Conservation (phyloP, 2,329 filamentous ascomycete genomes). For the Penicillium sp. region DNA sequence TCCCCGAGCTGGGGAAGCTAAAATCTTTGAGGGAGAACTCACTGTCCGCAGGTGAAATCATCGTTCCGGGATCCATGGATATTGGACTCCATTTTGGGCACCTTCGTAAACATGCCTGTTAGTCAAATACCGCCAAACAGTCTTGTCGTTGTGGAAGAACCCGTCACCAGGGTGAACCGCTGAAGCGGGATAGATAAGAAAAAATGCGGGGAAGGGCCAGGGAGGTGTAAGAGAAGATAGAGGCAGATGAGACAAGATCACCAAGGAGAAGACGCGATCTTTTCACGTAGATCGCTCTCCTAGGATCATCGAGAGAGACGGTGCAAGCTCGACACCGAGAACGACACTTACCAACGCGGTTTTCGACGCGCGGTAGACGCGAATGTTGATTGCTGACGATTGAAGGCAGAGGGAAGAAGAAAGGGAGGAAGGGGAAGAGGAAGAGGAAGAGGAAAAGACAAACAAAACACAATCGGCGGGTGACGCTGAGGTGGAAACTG, state of each 20-base stretch:
- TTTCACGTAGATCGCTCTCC: neutral
- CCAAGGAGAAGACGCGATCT: neutral
- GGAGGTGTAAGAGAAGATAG: neutral
- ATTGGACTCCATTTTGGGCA: neutral
- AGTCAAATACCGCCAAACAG: neutral
- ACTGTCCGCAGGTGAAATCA: slow-evolving; percentile 27
- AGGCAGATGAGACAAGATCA: neutral
- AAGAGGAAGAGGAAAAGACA: neutral
- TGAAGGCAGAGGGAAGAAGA: neutral
- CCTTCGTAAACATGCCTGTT: neutral
- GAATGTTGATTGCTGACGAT: neutral
- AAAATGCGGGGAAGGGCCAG: no score
- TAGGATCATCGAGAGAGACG: neutral
- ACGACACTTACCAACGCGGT: neutral
- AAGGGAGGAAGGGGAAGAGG: neutral
- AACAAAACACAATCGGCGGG: neutral
- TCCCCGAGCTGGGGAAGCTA: neutral
- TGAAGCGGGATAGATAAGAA: neutral
- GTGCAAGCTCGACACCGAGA: neutral
- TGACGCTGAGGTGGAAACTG: neutral
- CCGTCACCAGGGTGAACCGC: neutral
- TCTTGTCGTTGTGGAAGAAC: no score
- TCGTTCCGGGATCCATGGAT: neutral
- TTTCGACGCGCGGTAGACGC: neutral
- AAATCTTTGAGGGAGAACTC: slow-evolving; percentile 14